Percentiles rank a stretch among this genome's conserved stretches.
Conservation (phyloP, 306 rosid genomes). For the Quillaja saponaria region DNA sequence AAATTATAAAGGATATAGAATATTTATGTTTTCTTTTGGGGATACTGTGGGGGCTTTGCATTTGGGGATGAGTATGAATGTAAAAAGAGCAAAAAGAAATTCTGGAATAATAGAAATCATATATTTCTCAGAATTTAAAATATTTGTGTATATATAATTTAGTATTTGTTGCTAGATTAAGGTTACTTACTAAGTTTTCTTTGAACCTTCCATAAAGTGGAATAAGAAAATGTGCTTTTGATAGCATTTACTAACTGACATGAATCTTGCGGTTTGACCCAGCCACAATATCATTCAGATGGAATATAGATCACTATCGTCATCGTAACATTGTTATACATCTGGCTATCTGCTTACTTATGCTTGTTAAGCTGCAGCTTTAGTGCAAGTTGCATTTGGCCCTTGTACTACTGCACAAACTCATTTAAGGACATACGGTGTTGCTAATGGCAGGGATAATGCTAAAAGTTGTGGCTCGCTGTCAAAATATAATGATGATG, state of each 20-base stretch:
- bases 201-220: neutral
- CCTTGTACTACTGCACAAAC: conserved; percentile 47
- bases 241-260: conserved; percentile 22
- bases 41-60: neutral
- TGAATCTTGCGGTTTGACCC: too few relatives aligned
- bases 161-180: too few relatives aligned
- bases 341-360: conserved; percentile 28
- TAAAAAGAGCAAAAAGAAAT: neutral
- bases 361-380: conserved; percentile 50
- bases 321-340: conserved; percentile 13
- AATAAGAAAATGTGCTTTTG: conserved; percentile 4
- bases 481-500: conserved; percentile 30
- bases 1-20: conserved; percentile 2
- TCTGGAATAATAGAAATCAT: too few relatives aligned
- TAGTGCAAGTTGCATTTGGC: conserved; percentile 69
- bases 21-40: neutral
- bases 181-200: too few relatives aligned
- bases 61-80: neutral
- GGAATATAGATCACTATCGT: conserved; percentile 5
- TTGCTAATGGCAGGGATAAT: conserved; percentile 26
- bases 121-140: too few relatives aligned
- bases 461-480: conserved; percentile 35
- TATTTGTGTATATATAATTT: too few relatives aligned
- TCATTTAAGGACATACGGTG: conserved; percentile 47
- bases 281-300: neutral